Conservation (phyloP, 345 rosid species). For the Bruguiera sexangula region DNA sequence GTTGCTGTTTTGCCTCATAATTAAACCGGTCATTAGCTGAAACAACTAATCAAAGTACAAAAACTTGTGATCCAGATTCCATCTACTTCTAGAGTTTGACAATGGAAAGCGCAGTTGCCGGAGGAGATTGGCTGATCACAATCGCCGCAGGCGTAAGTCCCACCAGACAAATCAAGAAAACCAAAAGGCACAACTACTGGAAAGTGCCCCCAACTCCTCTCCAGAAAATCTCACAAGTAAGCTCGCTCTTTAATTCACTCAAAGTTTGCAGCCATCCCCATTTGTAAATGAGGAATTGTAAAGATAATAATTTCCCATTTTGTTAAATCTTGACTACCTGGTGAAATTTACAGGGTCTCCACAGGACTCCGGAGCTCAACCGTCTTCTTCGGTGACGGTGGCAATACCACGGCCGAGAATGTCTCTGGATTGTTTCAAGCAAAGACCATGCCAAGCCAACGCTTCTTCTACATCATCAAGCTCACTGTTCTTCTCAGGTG, state of each 20-base stretch:
- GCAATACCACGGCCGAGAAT: slow-evolving; percentile 65
- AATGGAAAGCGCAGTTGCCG: slow-evolving; percentile 98
- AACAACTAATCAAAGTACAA: neutral
- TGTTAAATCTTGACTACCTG: neutral
- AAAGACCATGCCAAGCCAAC: slow-evolving; percentile 44
- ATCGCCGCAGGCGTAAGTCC: slow-evolving; percentile 86
- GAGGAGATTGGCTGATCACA: slow-evolving; percentile 91
- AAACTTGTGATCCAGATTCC: slow-evolving; percentile 51
- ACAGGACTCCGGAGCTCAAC: slow-evolving; percentile 52
- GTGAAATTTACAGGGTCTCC: slow-evolving; percentile 43
- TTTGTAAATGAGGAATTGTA: neutral
- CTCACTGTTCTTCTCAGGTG: slow-evolving; percentile 67
- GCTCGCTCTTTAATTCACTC: neutral
- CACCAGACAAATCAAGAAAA: slow-evolving; percentile 43
- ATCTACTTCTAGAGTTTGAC: slow-evolving; percentile 84
- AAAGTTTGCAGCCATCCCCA: neutral
- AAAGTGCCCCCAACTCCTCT: slow-evolving; percentile 27
- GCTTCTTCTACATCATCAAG: slow-evolving; percentile 59
- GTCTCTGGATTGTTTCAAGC: slow-evolving; percentile 77
- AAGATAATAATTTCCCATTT: no score
- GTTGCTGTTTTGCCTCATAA: slow-evolving; percentile 5
- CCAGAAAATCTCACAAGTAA: slow-evolving; percentile 45
- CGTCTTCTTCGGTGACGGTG: slow-evolving; percentile 55
- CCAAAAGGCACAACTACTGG: slow-evolving; percentile 32
- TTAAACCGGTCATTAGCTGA: neutral